phyloP scores from a whole-genome alignment of 768 basidiomycete species.

The Lactarius evosmus region DNA sequence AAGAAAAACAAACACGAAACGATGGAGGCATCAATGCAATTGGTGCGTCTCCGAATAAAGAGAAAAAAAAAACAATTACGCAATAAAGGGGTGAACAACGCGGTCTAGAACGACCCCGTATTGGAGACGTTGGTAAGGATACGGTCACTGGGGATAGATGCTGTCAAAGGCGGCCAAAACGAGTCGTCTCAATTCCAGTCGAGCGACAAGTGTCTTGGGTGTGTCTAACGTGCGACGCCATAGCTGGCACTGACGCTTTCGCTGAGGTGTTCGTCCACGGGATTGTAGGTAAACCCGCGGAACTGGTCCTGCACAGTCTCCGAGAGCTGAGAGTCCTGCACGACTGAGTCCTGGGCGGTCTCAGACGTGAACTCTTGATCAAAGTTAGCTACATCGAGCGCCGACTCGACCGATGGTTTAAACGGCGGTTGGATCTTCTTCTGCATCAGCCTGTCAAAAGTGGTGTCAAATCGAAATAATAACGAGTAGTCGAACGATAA shows the following conservation, averaged over 20 bases:
- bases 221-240: constrained; percentile 23
- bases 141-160: constrained; percentile 7
- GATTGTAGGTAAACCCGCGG: constrained; percentile 86
- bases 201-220: constrained; percentile 8
- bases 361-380: constrained; percentile 97
- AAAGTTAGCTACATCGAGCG: constrained; percentile 94
- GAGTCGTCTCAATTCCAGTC: constrained; percentile 18
- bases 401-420: constrained; percentile 95
- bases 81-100: constrained; percentile 1
- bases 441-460: constrained; percentile 56
- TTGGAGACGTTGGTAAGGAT: background rate
- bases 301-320: constrained; percentile 98
- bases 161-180: background rate
- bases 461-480: background rate
- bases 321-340: constrained; percentile 86
- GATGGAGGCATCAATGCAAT: constrained; percentile 1
- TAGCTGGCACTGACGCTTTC: constrained; percentile 81
- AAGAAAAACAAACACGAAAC: constrained; percentile 6
- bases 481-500: background rate
- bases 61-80: constrained; percentile 16
- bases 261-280: constrained; percentile 78
- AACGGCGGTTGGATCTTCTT: constrained; percentile 98
- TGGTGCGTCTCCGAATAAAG: constrained; percentile 12
- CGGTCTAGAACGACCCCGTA: background rate
- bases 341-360: constrained; percentile 92